phyloP scores from a whole-genome alignment of 495 filamentous ascomycete genomes.

The Neurospora tetrasperma region DNA sequence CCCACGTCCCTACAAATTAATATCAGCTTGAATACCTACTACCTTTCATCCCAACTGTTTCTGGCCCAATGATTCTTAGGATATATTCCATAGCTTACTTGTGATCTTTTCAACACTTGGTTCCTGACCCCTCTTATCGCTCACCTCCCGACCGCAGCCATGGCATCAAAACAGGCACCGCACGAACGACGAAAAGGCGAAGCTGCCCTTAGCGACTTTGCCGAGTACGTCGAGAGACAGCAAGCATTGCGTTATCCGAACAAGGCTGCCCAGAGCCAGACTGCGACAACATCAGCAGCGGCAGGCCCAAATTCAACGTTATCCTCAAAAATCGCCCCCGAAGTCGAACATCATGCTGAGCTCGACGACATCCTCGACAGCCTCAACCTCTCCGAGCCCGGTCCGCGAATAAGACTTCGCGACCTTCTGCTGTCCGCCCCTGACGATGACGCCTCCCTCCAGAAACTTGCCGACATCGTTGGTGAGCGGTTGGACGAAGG shows the following conservation, averaged over 20 bases:
- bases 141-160: constrained; percentile 29
- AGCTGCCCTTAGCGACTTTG: constrained; percentile 87
- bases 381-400: constrained; percentile 68
- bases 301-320: constrained; percentile 41
- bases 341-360: constrained; percentile 68
- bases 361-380: constrained; percentile 81
- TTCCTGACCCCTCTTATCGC: neutral
- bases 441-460: constrained; percentile 44
- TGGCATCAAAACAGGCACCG: constrained; percentile 48
- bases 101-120: neutral
- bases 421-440: constrained; percentile 59
- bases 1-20: neutral
- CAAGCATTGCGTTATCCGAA: constrained; percentile 54
- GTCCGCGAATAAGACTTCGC: constrained; percentile 57
- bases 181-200: constrained; percentile 82
- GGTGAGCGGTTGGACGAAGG: constrained; percentile 68
- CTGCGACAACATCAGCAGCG: constrained; percentile 15
- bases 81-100: neutral
- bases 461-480: constrained; percentile 53
- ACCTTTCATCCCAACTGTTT: neutral
- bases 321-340: constrained; percentile 34
- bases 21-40: neutral
- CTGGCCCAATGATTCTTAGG: constrained; percentile 11
- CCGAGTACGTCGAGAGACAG: constrained; percentile 94
- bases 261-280: constrained; percentile 22